Evolutionary conservation across 768 basidiomycete genomes (phyloP).

Genomic region (Crepidotus variabilis): DNA sequence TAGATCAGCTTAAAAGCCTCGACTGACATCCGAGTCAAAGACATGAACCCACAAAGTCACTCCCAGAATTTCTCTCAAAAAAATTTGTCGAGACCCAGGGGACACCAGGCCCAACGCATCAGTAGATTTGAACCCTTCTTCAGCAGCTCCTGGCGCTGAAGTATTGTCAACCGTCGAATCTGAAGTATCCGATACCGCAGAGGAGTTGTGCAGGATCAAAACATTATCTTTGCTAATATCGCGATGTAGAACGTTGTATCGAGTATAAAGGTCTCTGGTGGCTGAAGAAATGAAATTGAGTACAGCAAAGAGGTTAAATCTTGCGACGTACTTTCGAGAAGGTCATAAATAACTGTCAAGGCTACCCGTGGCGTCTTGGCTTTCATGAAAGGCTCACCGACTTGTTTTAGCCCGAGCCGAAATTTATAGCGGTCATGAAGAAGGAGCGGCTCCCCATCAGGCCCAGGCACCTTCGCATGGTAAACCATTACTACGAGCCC

Average conservation of each 20-base stretch:
- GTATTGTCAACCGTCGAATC: neutral
- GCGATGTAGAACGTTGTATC: neutral
- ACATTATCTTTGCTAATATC: constrained; percentile 2
- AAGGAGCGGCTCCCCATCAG: neutral
- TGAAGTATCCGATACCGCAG: neutral
- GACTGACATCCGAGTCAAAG: neutral
- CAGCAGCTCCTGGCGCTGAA: neutral
- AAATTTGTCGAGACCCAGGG: neutral
- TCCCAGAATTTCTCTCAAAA: neutral
- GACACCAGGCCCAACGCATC: neutral
- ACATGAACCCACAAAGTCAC: neutral
- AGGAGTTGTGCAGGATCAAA: neutral
- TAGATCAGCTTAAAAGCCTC: neutral
- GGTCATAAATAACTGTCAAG: neutral
- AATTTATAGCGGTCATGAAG: neutral
- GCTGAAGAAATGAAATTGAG: neutral
- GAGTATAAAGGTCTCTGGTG: neutral
- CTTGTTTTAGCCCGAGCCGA: neutral
- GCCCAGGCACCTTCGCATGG: neutral
- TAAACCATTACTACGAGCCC: neutral
- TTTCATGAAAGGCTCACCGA: neutral
- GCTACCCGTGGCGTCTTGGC: neutral
- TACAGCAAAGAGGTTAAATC: neutral
- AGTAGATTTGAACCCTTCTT: neutral
- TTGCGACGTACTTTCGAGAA: neutral